phyloP scores from a whole-genome alignment of 345 rosid genomes.

The Salix suchowensis region DNA sequence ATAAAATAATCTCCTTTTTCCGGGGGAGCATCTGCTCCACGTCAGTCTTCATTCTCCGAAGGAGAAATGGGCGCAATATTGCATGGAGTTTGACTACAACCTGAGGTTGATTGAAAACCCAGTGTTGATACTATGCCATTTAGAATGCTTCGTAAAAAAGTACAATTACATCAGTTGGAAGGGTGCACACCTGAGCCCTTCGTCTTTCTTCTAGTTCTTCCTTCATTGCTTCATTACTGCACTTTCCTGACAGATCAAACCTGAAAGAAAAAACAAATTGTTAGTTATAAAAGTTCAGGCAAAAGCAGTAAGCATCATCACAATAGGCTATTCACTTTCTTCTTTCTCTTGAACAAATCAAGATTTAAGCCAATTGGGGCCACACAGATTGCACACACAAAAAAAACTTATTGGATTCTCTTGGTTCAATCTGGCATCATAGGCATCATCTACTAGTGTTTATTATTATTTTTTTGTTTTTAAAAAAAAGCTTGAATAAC shows the following conservation, averaged over 20 bases:
- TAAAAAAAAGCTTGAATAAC: no score
- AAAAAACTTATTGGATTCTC: no score
- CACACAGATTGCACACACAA: no score
- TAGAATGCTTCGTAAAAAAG: slow-evolving; percentile 4
- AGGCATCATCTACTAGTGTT: no score
- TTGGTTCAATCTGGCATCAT: no score
- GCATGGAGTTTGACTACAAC: slow-evolving; percentile 89
- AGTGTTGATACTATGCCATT: background rate
- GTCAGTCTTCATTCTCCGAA: slow-evolving; percentile 87
- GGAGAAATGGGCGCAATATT: slow-evolving; percentile 91
- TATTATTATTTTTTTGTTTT: no score
- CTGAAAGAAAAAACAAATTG: slow-evolving; percentile 28
- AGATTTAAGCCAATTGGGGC: no score
- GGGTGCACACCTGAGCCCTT: slow-evolving; percentile 55
- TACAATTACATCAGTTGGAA: background rate
- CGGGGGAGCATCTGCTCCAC: slow-evolving; percentile 87
- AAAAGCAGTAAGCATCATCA: background rate
- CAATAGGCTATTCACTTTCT: background rate
- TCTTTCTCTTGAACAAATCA: background rate
- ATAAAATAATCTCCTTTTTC: slow-evolving; percentile 86
- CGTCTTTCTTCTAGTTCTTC: slow-evolving; percentile 83
- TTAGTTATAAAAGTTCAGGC: background rate
- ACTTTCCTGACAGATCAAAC: slow-evolving; percentile 85
- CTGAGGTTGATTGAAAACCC: slow-evolving; percentile 37
- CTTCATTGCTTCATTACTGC: slow-evolving; percentile 35